Base-by-base conservation (phyloP, 176 grass and related monocot genomes). In the Oryza punctata region DNA sequence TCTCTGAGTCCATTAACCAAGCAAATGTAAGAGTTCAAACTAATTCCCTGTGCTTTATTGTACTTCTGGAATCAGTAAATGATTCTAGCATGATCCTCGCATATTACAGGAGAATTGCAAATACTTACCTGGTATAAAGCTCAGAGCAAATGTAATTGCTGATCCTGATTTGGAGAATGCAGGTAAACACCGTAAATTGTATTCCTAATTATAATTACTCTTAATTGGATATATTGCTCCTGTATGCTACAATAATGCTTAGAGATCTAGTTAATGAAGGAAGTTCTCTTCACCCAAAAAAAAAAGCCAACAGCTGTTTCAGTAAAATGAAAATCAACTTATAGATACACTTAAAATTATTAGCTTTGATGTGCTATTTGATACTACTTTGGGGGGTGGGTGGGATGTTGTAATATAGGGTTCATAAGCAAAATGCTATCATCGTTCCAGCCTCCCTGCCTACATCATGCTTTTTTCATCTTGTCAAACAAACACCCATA, bases 121-220 rank as follows among this genome's bases (percentile, higher is more conserved):
- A 68, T 98, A 98, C 84, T 88, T 98, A 79, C 91, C 95, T 46
- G 95, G 92, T 25, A 98, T 91, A 82, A 90, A 98, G 77, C 95
- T 98, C 49, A 91, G 96, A 73, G 14, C 35, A 19, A 98, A 98
- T 78, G 93, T 98, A 32, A 65, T 98, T 76, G 92, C 93, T 59
- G 92, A 95, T 67, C 96, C 93, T 8, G 91, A 98, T 85, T 92
- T 98, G 77, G 96, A 95, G 89, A 98, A 81, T 82, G 91, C 96
- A 90, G 93, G 96, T 98, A 87, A 85, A 45, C 33, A 24, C 19
- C 10, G 14, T 27, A 33, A 52, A 52, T 67, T 23, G 52, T 40
- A 65, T 29, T 81, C 70, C 57, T 68, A 0, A 67, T 76, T 19
- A 54, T 82, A 0, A 67, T 76, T 19, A 54, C 82, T 78, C 10